Percentiles rank a stretch among this genome's conserved stretches.
phyloP scores from a whole-genome alignment of 495 filamentous ascomycete species.

The Eremomyces bilateralis region DNA sequence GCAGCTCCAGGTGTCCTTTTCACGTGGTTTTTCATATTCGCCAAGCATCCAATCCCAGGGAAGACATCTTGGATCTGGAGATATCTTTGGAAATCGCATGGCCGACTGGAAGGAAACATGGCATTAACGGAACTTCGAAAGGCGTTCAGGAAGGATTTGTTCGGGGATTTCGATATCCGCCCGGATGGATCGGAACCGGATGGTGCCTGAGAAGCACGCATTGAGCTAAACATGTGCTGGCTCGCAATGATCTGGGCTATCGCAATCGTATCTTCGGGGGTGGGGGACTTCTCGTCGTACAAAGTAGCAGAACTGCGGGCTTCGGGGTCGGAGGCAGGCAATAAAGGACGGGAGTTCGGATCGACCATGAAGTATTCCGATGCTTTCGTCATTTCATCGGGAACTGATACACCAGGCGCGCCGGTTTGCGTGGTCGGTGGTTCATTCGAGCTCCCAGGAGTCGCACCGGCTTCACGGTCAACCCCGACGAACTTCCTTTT shows the following conservation, averaged over 20 bases:
- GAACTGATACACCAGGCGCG: too few species aligned
- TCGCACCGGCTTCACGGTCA: too few species aligned
- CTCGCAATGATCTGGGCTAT: conserved; percentile 40
- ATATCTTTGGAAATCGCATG: conserved; percentile 4
- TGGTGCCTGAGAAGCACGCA: background rate
- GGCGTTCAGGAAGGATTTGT: background rate
- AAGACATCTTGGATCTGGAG: conserved; percentile 8
- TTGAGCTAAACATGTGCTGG: conserved; percentile 25
- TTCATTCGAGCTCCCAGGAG: too few species aligned
- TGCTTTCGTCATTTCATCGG: too few species aligned
- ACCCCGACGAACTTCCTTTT: too few species aligned
- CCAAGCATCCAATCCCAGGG: conserved; percentile 5
- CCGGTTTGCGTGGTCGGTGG: too few species aligned
- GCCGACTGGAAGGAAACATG: background rate
- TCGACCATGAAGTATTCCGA: too few species aligned
- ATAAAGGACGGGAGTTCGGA: too few species aligned
- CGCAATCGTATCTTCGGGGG: conserved; percentile 25
- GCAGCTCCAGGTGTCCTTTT: background rate
- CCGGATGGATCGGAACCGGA: background rate
- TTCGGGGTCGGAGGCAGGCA: too few species aligned
- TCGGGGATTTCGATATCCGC: background rate
- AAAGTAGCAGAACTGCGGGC: too few species aligned
- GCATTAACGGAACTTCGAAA: background rate
- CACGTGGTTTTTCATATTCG: conserved; percentile 1
- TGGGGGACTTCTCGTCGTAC: background rate